Evolutionary conservation across 768 basidiomycete genomes (phyloP).

Genomic region (Podaxis sp.): DNA sequence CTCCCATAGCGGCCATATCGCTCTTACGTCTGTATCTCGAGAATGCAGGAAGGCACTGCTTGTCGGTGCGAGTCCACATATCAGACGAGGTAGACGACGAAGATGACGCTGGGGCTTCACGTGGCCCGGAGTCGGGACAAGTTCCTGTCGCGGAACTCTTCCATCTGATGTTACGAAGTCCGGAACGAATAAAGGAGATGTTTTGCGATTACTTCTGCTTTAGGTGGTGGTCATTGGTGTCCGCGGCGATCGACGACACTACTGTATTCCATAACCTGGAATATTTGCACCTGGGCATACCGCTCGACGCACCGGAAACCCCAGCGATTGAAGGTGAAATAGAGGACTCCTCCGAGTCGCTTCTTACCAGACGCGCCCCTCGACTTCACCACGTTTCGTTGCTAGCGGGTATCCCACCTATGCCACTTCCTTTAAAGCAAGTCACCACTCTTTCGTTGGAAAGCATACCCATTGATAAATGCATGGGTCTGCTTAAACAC

Average conservation of each 20-base stretch:
- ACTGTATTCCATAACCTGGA: neutral
- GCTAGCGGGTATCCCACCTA: neutral
- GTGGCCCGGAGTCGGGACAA: neutral
- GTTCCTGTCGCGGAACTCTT: neutral
- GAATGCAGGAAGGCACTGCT: neutral
- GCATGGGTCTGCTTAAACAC: neutral
- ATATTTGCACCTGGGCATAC: neutral
- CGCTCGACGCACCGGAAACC: neutral
- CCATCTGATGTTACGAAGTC: neutral
- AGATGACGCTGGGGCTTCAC: neutral
- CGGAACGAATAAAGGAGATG: neutral
- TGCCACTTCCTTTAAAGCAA: neutral
- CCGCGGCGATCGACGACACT: neutral
- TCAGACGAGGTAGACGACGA: neutral
- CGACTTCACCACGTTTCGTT: conserved; percentile 1
- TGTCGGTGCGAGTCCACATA: neutral
- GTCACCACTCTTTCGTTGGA: conserved; percentile 3
- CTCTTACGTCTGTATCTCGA: neutral
- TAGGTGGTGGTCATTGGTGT: neutral
- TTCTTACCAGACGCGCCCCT: neutral
- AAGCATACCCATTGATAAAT: neutral
- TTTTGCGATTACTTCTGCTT: neutral
- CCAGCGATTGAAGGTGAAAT: neutral
- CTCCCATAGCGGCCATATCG: neutral
- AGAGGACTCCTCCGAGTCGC: neutral